Evolutionary conservation across 768 basidiomycete species (phyloP).

Genomic region (Russula brevipes): DNA sequence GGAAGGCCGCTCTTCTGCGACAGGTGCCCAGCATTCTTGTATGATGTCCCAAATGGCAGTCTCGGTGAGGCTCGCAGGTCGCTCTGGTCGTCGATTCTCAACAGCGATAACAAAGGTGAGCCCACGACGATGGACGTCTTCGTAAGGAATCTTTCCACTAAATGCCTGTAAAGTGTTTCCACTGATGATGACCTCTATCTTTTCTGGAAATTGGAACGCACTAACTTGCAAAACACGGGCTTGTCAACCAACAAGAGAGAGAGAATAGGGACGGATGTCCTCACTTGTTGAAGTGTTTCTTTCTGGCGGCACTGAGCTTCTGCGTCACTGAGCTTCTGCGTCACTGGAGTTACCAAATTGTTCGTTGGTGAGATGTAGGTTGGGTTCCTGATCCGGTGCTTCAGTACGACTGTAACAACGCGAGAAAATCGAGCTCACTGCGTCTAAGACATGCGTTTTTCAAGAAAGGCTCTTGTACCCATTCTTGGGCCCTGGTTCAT

Average conservation of each 20-base stretch:
- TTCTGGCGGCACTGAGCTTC: constrained; percentile 85
- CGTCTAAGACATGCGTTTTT: constrained; percentile 88
- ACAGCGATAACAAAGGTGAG: no score
- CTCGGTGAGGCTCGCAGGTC: no score
- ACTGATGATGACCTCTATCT: no score
- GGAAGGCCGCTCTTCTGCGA: no score
- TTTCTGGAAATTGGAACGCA: no score
- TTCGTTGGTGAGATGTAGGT: constrained; percentile 91
- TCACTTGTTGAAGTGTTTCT: constrained; percentile 90
- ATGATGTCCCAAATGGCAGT: no score
- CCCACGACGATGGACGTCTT: no score
- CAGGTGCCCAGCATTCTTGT: no score
- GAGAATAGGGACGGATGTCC: constrained; percentile 28
- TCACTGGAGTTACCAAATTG: constrained; percentile 89
- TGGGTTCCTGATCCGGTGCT: constrained; percentile 58
- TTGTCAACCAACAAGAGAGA: constrained; percentile 4
- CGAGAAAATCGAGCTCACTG: constrained; percentile 50
- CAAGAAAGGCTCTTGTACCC: constrained; percentile 87
- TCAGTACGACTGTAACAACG: background rate
- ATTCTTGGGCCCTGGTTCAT: constrained; percentile 58
- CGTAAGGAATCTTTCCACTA: no score
- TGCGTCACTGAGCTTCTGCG: no score
- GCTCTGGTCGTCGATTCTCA: no score
- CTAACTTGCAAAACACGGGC: constrained; percentile 32
- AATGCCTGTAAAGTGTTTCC: no score